Percentiles rank a stretch among this genome's conserved stretches.
Conservation (phyloP, 306 rosid genomes). For the Corylus heterophylla region DNA sequence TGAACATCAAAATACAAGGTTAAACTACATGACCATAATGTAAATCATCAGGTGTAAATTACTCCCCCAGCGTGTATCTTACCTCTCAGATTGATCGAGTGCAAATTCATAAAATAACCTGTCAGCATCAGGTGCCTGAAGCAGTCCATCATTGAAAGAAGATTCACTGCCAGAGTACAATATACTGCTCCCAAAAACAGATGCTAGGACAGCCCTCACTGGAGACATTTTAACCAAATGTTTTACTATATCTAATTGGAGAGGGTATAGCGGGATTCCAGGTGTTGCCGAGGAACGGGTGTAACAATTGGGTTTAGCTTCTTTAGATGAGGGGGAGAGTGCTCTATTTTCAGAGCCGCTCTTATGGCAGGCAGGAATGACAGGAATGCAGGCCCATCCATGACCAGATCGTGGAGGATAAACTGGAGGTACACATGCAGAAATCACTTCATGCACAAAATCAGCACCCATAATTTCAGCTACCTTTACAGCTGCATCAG, state of each 20-base stretch:
- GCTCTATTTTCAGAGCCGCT: slow-evolving; percentile 76
- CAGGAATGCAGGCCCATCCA: slow-evolving; percentile 98
- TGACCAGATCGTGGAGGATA: slow-evolving; percentile 92
- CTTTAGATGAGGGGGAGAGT: slow-evolving; percentile 79
- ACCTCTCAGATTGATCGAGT: slow-evolving; percentile 99
- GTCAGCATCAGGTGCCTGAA: slow-evolving; percentile 80
- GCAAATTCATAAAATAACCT: slow-evolving; percentile 92
- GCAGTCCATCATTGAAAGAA: slow-evolving; percentile 71
- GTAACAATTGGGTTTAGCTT: slow-evolving; percentile 77
- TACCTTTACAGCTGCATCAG: slow-evolving; percentile 93
- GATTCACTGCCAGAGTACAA: slow-evolving; percentile 73
- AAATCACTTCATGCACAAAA: slow-evolving; percentile 95
- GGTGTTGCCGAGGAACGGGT: slow-evolving; percentile 69
- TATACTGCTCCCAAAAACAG: slow-evolving; percentile 94
- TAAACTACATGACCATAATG: slow-evolving; percentile 25
- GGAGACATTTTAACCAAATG: slow-evolving; percentile 97
- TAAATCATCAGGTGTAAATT: slow-evolving; percentile 3
- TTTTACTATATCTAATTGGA: slow-evolving; percentile 87
- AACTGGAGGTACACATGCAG: slow-evolving; percentile 97
- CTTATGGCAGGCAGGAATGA: slow-evolving; percentile 68
- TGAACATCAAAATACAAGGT: slow-evolving; percentile 36
- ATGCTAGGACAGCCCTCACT: slow-evolving; percentile 93
- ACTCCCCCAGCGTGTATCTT: slow-evolving; percentile 6
- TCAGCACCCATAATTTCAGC: slow-evolving; percentile 96
- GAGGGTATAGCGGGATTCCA: slow-evolving; percentile 85